Evolutionary conservation across 345 rosid species (phyloP), one percentile per base, ranked within the genome.

Genomic region (Citrus sp.): DNA sequence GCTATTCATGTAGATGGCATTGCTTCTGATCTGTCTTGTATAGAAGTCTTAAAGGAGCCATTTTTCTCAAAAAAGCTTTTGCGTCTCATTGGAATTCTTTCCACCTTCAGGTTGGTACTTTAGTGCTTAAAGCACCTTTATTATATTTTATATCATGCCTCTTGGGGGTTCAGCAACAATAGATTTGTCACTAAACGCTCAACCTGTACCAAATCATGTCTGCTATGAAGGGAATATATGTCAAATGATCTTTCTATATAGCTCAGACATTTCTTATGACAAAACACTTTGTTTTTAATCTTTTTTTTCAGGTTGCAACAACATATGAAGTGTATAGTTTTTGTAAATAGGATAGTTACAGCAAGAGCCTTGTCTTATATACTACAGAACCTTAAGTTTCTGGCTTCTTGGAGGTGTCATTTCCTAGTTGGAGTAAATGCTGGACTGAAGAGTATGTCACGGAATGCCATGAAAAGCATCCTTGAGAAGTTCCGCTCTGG

Each of bases 361-460:
- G 98, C 98, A 16, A 91, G 94, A 86, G 83, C 93, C 67, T 80
- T 95, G 83, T 85, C 97, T 70, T 86, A 80, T 84, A 74, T 95
- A 78, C 88, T 95, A 60, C 92, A 91, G 83, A 91, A 85, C 34
- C 86, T 91, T 69, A 82, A 85, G 81, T 72, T 89, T 75, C 88
- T 95, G 79, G 72, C 80, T 66, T 90, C 87, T 81, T 95, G 98
- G 99, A 95, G 80, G 89, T 90, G 93, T 79, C 92, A 90, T 86
- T 93, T 84, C 80, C 99, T 95, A 70, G 92, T 93, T 80, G 99
- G 99, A 60, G 92, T 92, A 49, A 93, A 90, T 83, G 90, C 95
- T 79, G 97, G 93, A 80, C 84, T 84, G 85, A 95, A 86, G 84
- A 88, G 83, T 84, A 90, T 93, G 93, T 91, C 97, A 60, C 83